Conservation (phyloP, 306 rosid genomes). For the Cucumis melo region DNA sequence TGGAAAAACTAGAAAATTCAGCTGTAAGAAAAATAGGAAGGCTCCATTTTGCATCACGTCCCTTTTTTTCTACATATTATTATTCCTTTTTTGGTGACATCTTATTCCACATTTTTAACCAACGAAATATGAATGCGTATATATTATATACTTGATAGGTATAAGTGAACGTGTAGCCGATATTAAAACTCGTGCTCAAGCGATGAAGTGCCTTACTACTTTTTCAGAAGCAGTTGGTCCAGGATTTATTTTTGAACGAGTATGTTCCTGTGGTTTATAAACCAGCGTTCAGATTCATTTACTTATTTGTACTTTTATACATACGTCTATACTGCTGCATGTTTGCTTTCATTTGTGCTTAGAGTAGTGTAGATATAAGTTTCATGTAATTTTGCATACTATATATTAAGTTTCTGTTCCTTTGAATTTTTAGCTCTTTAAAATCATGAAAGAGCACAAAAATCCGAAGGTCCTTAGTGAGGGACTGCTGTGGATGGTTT, state of each 20-base stretch:
- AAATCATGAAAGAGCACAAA: slow-evolving; percentile 97
- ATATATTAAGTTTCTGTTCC: not conserved
- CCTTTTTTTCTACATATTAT: not conserved
- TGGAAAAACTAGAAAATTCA: not conserved
- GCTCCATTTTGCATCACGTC: not conserved
- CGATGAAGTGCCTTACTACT: slow-evolving; percentile 87
- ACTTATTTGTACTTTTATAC: not conserved
- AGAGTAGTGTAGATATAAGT: not conserved
- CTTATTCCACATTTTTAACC: not conserved
- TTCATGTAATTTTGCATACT: not conserved
- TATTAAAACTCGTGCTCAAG: slow-evolving; percentile 86
- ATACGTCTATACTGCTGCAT: not conserved
- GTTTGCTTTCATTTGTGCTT: not conserved
- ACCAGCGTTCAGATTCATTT: not conserved
- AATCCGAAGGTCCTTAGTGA: slow-evolving; percentile 98
- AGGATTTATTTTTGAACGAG: slow-evolving; percentile 94
- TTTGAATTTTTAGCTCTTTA: slow-evolving; percentile 41
- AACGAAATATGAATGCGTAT: not conserved
- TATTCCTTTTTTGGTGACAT: not conserved
- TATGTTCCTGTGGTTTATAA: not conserved
- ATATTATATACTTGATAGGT: slow-evolving; percentile 28
- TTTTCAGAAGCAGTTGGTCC: slow-evolving; percentile 93
- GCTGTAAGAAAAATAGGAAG: not conserved
- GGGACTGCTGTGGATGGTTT: slow-evolving; percentile 93
- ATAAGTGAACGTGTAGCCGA: slow-evolving; percentile 96